Percentiles rank a stretch among this genome's conserved stretches.
Conservation (phyloP, 495 filamentous ascomycete genomes). For the Friedmanniomyces endolithicus region DNA sequence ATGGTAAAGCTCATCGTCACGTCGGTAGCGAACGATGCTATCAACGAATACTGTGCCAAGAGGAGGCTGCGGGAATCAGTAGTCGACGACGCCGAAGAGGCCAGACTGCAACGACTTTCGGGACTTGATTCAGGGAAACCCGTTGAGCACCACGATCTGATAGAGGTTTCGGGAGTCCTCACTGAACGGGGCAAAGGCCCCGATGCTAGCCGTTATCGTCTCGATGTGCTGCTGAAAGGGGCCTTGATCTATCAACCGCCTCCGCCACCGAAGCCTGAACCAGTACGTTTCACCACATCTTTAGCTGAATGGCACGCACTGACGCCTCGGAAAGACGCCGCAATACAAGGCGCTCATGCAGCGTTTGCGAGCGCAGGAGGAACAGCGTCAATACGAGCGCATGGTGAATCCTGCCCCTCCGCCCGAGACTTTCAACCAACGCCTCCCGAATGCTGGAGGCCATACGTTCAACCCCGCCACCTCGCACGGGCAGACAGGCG, state of each 20-base stretch:
- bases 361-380: constrained; percentile 64
- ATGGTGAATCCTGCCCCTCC: constrained; percentile 51
- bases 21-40: constrained; percentile 49
- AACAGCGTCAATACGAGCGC: constrained; percentile 64
- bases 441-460: constrained; percentile 39
- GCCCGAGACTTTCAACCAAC: constrained; percentile 44
- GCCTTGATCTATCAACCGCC: constrained; percentile 64
- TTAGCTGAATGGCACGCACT: not conserved
- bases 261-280: constrained; percentile 63
- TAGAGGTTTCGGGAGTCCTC: constrained; percentile 52
- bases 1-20: constrained; percentile 81
- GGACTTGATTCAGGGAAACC: constrained; percentile 44
- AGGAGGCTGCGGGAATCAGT: too few species aligned
- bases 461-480: constrained; percentile 22
- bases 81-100: not conserved
- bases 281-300: constrained; percentile 40
- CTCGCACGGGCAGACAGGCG: constrained; percentile 19
- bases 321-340: constrained; percentile 42
- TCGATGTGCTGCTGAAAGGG: constrained; percentile 58
- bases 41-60: constrained; percentile 31
- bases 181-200: constrained; percentile 16
- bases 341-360: constrained; percentile 88
- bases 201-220: constrained; percentile 24
- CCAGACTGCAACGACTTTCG: constrained; percentile 31
- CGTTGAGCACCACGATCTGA: constrained; percentile 68